Base-by-base conservation (phyloP, 2,329 filamentous ascomycete genomes). In the Graphilbum fragrans region DNA sequence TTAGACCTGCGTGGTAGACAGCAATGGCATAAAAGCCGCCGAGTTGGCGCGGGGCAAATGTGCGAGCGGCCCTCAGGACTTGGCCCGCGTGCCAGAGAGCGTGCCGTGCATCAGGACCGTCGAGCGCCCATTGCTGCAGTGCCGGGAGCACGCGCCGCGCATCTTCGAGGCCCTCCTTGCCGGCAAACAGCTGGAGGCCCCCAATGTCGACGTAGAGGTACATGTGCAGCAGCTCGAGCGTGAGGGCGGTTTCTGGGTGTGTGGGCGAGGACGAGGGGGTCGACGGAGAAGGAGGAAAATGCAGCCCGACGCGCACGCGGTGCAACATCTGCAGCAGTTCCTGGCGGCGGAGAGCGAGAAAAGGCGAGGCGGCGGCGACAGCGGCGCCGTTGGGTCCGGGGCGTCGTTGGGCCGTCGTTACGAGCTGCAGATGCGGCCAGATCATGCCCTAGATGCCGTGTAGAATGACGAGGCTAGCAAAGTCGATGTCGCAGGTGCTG, bases 21-120 rank as follows among this genome's bases (percentile, higher is more conserved):
- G 73, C 76, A 7, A 85, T 72, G 0, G 80, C 78, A 46, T 76
- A 73, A 53, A 85, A 84, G 47, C 80, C 76, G 35, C 74, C 72
- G 4, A 84, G 56, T 11, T 70, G 64, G 0, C 68, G 65, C 2
- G 61, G 55, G 0, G 74, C 67, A 33, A 50, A 49, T 3, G 18
- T 10, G 2, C 37, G 22, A 4, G 49, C 49, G 0, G 43, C 39
- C 2, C 45, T 40, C 11, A 51, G 35, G 7, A 47, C 45, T 35
- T 51, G 49, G 11, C 47, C 47, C 3, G 49, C 47, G 35, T 50
- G 47, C 42, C 46, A 51, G 1, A 51, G 22, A 10, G 49, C 49
- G n/a, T 17, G 22, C 2, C 49, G 45, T 1, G 47, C 33, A 10
- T 45, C 44, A 9, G 25, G 21, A 6, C 39, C 37, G 14, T n/a